Conservation (phyloP, 495 filamentous ascomycete genomes). For the Penicillium soppii region DNA sequence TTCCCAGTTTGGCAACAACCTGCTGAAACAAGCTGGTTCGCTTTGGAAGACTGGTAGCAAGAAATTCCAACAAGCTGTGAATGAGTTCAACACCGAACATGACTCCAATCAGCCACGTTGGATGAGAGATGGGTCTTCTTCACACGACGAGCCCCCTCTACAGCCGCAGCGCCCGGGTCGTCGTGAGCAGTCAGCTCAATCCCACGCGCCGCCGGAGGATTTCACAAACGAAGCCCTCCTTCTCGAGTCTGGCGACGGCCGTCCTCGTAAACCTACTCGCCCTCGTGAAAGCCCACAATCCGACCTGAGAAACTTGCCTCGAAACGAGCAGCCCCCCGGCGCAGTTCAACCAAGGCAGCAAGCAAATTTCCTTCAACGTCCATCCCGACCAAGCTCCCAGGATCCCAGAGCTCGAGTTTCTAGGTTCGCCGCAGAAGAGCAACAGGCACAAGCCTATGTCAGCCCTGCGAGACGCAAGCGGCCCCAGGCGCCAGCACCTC, state of each 20-base stretch:
- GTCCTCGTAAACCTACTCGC: constrained; percentile 36
- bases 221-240: constrained; percentile 89
- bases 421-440: constrained; percentile 74
- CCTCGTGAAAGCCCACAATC: constrained; percentile 24
- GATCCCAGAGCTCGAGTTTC: constrained; percentile 63
- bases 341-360: constrained; percentile 27
- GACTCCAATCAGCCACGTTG: constrained; percentile 89
- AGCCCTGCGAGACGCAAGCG: constrained; percentile 84
- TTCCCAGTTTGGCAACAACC: constrained; percentile 73
- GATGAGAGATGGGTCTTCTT: constrained; percentile 72
- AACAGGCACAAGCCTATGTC: constrained; percentile 81
- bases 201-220: constrained; percentile 26
- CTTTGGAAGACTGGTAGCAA: constrained; percentile 94
- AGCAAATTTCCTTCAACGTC: constrained; percentile 40
- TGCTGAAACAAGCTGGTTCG: constrained; percentile 91
- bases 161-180: constrained; percentile 16
- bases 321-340: constrained; percentile 47
- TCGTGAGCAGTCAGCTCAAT: constrained; percentile 13
- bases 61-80: constrained; percentile 90
- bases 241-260: constrained; percentile 65
- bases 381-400: constrained; percentile 36
- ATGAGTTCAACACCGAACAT: constrained; percentile 80
- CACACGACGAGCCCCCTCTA: constrained; percentile 27
- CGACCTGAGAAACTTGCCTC: constrained; percentile 22
- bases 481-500: constrained; percentile 44